Base-by-base conservation (phyloP, 164 flowering plant species). In the Annona squamosa region DNA sequence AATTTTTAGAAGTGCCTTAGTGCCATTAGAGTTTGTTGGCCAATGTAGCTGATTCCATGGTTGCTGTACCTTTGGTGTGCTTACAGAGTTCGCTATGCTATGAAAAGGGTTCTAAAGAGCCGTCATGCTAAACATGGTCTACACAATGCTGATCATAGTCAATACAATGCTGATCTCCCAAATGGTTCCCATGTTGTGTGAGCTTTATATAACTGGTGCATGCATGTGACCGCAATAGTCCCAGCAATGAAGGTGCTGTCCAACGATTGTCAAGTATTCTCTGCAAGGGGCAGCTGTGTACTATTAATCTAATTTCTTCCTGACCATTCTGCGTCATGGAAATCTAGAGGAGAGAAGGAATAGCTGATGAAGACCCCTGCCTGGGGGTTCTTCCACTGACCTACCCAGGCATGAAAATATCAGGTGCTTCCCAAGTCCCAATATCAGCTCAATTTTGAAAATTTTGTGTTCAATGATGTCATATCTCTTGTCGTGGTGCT, bases 41-140 rank as follows among this genome's bases (percentile, higher is more conserved):
- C 37, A 26, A 7, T 65, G 43, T 26, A 6, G 10, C 18, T 48
- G 63, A 63, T 47, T 1, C 67, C 6, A 3, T 66, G 62, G 43
- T 18, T 0, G 19, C 37, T 18, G 63, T 76, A 3, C 12, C 17
- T 52, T 52, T 52, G 59, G 44, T 44, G 41, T 71, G 41, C 73
- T 74, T 82, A 26, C 87, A 90, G 95, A 76, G 87, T 90, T 77
- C 86, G 81, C 48, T 78, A 81, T 77, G 96, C 93, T 6, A 72
- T 91, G 89, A 84, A 73, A 69, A 88, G 81, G 66, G 82, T 86
- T 6, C 72, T 89, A 78, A 85, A 84, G 68, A 72, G 79, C 56
- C 84, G 68, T 46, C 76, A 72, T 13, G 75, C 71, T 52, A 10
- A 52, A 3, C 62, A 73, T 48, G 77, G 47, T 69, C 59, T 63